Percentiles rank a stretch among this genome's conserved stretches.
Evolutionary conservation across 1,284 basidiomycete species (phyloP).

Genomic region (Schizopora paradoxa): DNA sequence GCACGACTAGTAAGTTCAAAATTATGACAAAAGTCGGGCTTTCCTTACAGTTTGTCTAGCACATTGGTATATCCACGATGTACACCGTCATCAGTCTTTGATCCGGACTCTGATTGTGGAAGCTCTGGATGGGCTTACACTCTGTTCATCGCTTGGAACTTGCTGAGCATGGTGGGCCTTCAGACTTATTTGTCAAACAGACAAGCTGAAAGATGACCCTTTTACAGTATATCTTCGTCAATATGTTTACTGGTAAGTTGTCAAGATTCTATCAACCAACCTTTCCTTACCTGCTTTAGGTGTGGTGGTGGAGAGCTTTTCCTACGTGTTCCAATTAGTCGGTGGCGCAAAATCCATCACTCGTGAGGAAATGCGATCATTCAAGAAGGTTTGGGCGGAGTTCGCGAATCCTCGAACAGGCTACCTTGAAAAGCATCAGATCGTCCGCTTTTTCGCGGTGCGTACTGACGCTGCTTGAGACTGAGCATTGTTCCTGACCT

Average conservation of each 20-base stretch:
- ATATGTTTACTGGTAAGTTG: slow-evolving; percentile 80
- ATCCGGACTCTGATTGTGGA: slow-evolving; percentile 83
- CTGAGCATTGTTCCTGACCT: not conserved
- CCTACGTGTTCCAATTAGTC: slow-evolving; percentile 88
- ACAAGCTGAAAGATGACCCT: slow-evolving; percentile 5
- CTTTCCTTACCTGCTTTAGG: slow-evolving; percentile 33
- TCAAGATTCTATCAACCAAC: slow-evolving; percentile 1
- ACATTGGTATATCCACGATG: slow-evolving; percentile 79
- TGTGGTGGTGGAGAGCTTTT: slow-evolving; percentile 96
- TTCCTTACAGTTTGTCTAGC: slow-evolving; percentile 42
- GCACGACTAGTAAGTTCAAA: slow-evolving; percentile 84
- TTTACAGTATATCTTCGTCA: slow-evolving; percentile 85
- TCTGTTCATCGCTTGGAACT: slow-evolving; percentile 94
- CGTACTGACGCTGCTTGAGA: slow-evolving; percentile 27
- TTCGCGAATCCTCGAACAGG: slow-evolving; percentile 79
- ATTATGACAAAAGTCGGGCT: not conserved
- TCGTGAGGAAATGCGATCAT: slow-evolving; percentile 85
- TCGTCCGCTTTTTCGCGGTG: slow-evolving; percentile 81
- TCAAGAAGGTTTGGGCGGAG: slow-evolving; percentile 92
- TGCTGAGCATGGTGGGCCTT: slow-evolving; percentile 84
- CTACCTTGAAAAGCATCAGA: slow-evolving; percentile 65
- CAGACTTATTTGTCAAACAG: not conserved
- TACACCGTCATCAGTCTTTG: slow-evolving; percentile 49
- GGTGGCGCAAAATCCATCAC: slow-evolving; percentile 82
- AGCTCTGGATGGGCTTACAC: slow-evolving; percentile 80